Percentiles rank a stretch among this genome's conserved stretches.
Conservation (phyloP, 257 asterid species). For the Paraleonurus japonicus region DNA sequence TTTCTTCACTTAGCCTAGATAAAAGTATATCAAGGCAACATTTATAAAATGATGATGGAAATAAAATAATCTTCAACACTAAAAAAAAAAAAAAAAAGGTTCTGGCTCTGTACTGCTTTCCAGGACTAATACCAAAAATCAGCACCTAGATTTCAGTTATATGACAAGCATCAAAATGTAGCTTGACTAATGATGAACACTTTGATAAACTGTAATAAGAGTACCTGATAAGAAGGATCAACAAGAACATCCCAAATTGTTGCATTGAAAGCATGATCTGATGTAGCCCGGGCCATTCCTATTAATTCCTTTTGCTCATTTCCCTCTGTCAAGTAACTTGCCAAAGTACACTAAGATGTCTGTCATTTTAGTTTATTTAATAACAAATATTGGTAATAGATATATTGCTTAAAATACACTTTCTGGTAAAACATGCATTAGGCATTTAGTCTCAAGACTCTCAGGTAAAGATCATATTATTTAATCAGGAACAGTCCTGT, state of each 20-base stretch:
- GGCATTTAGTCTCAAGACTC: neutral
- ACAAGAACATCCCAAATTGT: slow-evolving; percentile 99
- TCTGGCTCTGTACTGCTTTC: neutral
- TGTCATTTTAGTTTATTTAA: slow-evolving; percentile 52
- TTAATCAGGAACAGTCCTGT: slow-evolving; percentile 25
- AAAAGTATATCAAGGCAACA: neutral
- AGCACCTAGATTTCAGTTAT: neutral
- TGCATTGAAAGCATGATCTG: slow-evolving; percentile 99
- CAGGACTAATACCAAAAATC: neutral
- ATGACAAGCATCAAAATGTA: neutral
- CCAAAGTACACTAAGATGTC: slow-evolving; percentile 83
- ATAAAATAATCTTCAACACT: neutral
- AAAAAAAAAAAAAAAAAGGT: no score
- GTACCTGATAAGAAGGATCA: slow-evolving; percentile 96
- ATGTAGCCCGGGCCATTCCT: slow-evolving; percentile 99
- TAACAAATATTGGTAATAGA: slow-evolving; percentile 17
- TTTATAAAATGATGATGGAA: neutral
- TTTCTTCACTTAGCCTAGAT: neutral
- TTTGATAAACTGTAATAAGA: neutral
- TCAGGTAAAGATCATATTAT: neutral
- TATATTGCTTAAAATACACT: slow-evolving; percentile 7
- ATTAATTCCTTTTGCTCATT: slow-evolving; percentile 74
- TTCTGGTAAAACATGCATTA: neutral
- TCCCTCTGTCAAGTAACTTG: slow-evolving; percentile 93
- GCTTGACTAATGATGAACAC: neutral